These are phyloP conservation scores for Debaryomyces maramus DNA, from an alignment of 805 yeast species.

Conservation along the genomic window DNA sequence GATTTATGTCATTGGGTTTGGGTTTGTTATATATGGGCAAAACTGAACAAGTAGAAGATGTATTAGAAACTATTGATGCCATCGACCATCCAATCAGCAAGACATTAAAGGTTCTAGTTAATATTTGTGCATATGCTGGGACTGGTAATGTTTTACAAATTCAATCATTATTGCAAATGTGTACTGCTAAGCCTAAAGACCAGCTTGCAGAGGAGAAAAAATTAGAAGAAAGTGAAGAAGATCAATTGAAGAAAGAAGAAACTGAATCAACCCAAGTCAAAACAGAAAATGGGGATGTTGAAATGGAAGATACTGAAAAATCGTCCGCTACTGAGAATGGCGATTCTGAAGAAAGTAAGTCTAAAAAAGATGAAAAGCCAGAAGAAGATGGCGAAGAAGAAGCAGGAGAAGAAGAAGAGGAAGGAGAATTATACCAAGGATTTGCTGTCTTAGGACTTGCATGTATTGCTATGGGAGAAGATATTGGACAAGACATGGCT, in stretches of 20 bases:
- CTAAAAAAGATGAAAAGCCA: constrained; percentile 26
- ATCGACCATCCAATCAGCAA: constrained; percentile 92
- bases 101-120: constrained; percentile 84
- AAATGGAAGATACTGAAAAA: constrained; percentile 29
- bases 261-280: constrained; percentile 26
- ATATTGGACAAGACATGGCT: constrained; percentile 96
- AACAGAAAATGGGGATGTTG: constrained; percentile 28
- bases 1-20: constrained; percentile 87
- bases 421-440: constrained; percentile 67
- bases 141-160: constrained; percentile 96
- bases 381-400: constrained; percentile 31
- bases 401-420: constrained; percentile 35
- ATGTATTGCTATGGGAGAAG: constrained; percentile 94
- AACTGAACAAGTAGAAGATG: constrained; percentile 92
- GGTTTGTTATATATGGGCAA: constrained; percentile 92
- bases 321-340: constrained; percentile 18
- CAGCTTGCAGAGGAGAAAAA: constrained; percentile 60
- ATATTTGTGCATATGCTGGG: constrained; percentile 93
- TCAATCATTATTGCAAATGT: constrained; percentile 85
- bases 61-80: constrained; percentile 88
- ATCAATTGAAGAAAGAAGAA: constrained; percentile 29
- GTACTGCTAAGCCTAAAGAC: constrained; percentile 69
- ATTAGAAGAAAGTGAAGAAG: constrained; percentile 47
- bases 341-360: constrained; percentile 16
- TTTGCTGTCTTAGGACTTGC: constrained; percentile 95